A percentile compares a stretch with the other conserved stretches of the same genome.
phyloP scores from a whole-genome alignment of 805 yeast species.

The Metschnikowia bowlesiae region DNA sequence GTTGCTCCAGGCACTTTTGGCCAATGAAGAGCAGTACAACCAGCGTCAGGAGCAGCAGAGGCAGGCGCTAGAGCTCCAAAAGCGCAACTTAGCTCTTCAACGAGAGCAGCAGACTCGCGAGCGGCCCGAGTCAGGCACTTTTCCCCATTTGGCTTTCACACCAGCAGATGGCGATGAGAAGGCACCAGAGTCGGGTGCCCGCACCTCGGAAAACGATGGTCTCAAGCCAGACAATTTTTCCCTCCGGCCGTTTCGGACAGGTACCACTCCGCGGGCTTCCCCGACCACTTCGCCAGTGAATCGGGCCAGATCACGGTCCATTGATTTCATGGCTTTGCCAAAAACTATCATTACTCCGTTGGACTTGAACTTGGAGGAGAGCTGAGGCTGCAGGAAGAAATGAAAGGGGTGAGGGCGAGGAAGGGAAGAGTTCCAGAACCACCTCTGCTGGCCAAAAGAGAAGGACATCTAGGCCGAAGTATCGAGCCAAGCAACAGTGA shows the following conservation, averaged over 20 bases:
- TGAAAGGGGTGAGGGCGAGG: too few species aligned
- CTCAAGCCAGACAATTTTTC: slow-evolving; percentile 27
- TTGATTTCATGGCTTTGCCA: slow-evolving; percentile 3
- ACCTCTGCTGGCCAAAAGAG: neutral
- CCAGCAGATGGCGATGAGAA: neutral
- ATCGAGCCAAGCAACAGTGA: too few species aligned
- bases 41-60: slow-evolving; percentile 31
- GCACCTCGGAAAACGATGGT: neutral
- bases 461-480: too few species aligned
- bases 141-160: neutral
- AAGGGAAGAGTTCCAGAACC: too few species aligned
- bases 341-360: slow-evolving; percentile 1
- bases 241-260: slow-evolving; percentile 40
- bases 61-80: slow-evolving; percentile 1
- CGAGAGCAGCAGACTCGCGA: neutral
- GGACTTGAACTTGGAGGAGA: neutral
- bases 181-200: neutral
- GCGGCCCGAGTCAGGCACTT: neutral
- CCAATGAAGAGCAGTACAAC: slow-evolving; percentile 9
- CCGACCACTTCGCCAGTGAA: slow-evolving; percentile 36
- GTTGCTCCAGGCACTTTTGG: slow-evolving; percentile 6
- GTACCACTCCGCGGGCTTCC: slow-evolving; percentile 37
- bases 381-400: neutral
- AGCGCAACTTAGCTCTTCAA: slow-evolving; percentile 1
- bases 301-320: slow-evolving; percentile 15